phyloP scores from a whole-genome alignment of 192 early-diverging fungal genomes.

The Mortierella antarctica region DNA sequence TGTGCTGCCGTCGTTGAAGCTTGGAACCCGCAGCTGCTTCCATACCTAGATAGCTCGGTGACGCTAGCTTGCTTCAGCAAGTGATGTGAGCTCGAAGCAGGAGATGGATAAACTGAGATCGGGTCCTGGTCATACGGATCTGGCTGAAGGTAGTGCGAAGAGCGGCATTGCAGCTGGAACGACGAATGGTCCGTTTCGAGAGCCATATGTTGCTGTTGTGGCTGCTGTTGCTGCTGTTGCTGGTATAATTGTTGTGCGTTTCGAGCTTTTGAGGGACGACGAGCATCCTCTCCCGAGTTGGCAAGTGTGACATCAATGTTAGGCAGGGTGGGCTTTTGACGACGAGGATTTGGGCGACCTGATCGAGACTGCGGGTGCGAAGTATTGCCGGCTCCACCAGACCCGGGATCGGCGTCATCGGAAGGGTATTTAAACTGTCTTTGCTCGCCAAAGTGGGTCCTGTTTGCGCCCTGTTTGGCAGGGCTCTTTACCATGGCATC shows the following conservation, averaged over 20 bases:
- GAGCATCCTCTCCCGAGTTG: slow-evolving; percentile 15
- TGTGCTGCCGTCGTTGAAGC: background rate
- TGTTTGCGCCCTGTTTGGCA: slow-evolving; percentile 7
- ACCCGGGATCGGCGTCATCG: background rate
- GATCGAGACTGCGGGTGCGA: background rate
- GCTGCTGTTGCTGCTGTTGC: slow-evolving; percentile 13
- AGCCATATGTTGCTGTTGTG: background rate
- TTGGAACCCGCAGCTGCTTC: background rate
- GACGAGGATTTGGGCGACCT: background rate
- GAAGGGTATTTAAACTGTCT: too few relatives aligned
- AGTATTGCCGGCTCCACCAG: background rate
- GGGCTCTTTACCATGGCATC: slow-evolving; percentile 23
- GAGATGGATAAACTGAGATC: too few relatives aligned
- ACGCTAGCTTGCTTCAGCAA: too few relatives aligned
- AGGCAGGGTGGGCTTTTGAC: slow-evolving; percentile 18
- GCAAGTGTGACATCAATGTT: slow-evolving; percentile 27
- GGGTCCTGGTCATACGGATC: too few relatives aligned
- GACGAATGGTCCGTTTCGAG: too few relatives aligned
- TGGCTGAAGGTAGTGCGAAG: too few relatives aligned
- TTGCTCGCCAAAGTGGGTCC: background rate
- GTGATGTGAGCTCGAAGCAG: too few relatives aligned
- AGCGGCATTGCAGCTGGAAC: too few relatives aligned
- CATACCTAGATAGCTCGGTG: too few relatives aligned
- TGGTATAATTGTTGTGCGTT: slow-evolving; percentile 1
- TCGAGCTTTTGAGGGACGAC: slow-evolving; percentile 2